Evolutionary conservation across 2,329 filamentous ascomycete species (phyloP), one percentile per base, ranked within the genome.

Genomic region (Microdochium bolleyi): DNA sequence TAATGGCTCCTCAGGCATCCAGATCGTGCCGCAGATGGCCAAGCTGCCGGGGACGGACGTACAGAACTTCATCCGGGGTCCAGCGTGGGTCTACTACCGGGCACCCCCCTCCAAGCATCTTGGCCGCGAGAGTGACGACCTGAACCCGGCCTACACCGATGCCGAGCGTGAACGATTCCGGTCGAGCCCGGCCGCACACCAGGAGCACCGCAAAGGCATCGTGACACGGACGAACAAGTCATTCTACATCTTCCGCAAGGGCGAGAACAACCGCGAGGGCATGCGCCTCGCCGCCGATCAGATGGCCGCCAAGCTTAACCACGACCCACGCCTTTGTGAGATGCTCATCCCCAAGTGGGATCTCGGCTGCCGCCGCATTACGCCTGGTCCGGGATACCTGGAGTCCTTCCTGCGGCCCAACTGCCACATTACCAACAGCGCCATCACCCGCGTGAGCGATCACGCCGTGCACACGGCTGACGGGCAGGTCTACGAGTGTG

Each of bases 161-260:
- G 55, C 72, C 24, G 75, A 81, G 21, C 70, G 78, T 51, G 66
- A 72, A 1, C 70, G 76, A 13, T 73, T 74, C 0, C 82, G 77
- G 19, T 21, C 41, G 24, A 56, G 84, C 54, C 78, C 80, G 0
- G 68, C 75, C 11, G 71, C 64, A 14, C 84, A 83, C 58, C 62
- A 80, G 1, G 58, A 68, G 9, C 78, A 77, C 53, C 70, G 77
- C 19, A 78, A 73, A 53, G 67, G 66, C 4, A 58, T 58, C 46
- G 53, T 55, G 22, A 54, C 53, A 19, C 24, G 54, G 3, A 63
- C 61, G 0, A 66, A 66, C 24, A 64, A 61, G 50, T 63, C 61
- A 1, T 66, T 77, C 4, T 72, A 78, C 51, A 62, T 69, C 4
- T 74, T 70, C 38, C 48, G 54, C 37, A 60, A 57, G 53, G 55